Base-by-base conservation (phyloP, 306 rosid species). In the Cucumis hystrix region DNA sequence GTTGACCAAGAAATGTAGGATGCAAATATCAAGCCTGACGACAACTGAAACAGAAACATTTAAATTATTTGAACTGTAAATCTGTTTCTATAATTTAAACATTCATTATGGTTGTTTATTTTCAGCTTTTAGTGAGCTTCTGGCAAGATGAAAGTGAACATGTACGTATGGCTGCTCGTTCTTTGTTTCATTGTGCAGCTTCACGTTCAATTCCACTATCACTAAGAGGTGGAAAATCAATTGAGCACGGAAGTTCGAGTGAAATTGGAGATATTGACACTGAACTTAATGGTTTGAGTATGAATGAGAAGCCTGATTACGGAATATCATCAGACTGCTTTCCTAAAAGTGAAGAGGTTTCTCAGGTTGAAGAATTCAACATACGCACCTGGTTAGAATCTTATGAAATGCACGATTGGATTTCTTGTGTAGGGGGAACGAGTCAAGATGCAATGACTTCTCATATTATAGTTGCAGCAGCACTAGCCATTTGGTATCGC, bases 391-490 rank as follows among this genome's bases (percentile, higher is more conserved):
- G 98, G 98, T 81, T 95, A 76, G 96, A 92, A 85, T 92, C 93
- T 79, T 95, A 85, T 88, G 97, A 95, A 88, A 81, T 92, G 92
- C 98, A 89, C 77, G 98, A 95, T 78, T 95, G 98, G 98, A 90
- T 90, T 90, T 95, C 97, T 78, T 95, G 97, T 79, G 88, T 95
- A 74, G 97, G 98, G 56, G 98, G 98, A 82, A 92, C 91, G 56
- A 92, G 98, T 84, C 98, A 95, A 91, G 97, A 95, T 82, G 97
- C 96, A 45, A 92, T 95, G 96, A 85, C 97, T 70, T 92, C 97
- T 85, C 97, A 87, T 85, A 88, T 95, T 81, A 88, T 95, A 86
- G 93, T 95, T 84, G 98, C 98, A 71, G 96, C 92, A 43, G 96
- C 98, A 71, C 82, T 95, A 87, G 95, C 97, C 84, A 88, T 92